A percentile compares a stretch with the other conserved stretches of the same genome.
These are phyloP conservation scores for Aspergillus intermedius DNA, from an alignment of 2,329 filamentous ascomycete species.

Conservation along the genomic window DNA sequence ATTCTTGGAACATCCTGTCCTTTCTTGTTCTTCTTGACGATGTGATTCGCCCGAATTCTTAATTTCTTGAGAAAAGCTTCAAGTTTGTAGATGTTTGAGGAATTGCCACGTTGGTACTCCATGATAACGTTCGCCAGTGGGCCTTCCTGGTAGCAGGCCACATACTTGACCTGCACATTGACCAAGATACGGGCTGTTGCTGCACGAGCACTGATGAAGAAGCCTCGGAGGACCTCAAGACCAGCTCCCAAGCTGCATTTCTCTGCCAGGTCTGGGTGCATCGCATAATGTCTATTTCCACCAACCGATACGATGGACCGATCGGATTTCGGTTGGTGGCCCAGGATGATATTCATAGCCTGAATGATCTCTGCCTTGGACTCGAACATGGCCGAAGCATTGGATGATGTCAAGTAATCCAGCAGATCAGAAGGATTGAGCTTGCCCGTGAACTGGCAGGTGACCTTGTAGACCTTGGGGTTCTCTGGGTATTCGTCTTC, in stretches of 20 bases:
- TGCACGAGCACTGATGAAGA: slow-evolving; percentile 56
- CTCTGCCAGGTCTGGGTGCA: slow-evolving; percentile 28
- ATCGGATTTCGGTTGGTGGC: slow-evolving; percentile 41
- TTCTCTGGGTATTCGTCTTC: slow-evolving; percentile 27
- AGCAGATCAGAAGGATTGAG: slow-evolving; percentile 38
- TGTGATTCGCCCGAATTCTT: slow-evolving; percentile 37
- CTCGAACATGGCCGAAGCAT: slow-evolving; percentile 30
- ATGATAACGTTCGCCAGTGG: slow-evolving; percentile 34
- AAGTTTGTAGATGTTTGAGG: slow-evolving; percentile 16
- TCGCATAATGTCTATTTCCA: slow-evolving; percentile 48
- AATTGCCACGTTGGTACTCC: slow-evolving; percentile 20
- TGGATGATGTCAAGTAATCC: slow-evolving; percentile 36
- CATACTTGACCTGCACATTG: slow-evolving; percentile 58
- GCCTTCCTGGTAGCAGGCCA: slow-evolving; percentile 51
- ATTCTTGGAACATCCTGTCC: slow-evolving; percentile 28
- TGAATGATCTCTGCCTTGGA: slow-evolving; percentile 49
- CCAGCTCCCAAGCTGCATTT: slow-evolving; percentile 42
- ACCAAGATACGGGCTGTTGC: slow-evolving; percentile 53
- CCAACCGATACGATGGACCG: slow-evolving; percentile 42
- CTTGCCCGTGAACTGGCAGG: slow-evolving; percentile 25
- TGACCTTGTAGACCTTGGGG: slow-evolving; percentile 31
- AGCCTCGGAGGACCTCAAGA: slow-evolving; percentile 54
- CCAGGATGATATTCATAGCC: slow-evolving; percentile 53
- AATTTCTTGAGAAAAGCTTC: slow-evolving; percentile 35
- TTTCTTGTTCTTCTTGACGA: slow-evolving; percentile 29